Conservation (phyloP, 345 rosid genomes). For the Physaria fendleri region DNA sequence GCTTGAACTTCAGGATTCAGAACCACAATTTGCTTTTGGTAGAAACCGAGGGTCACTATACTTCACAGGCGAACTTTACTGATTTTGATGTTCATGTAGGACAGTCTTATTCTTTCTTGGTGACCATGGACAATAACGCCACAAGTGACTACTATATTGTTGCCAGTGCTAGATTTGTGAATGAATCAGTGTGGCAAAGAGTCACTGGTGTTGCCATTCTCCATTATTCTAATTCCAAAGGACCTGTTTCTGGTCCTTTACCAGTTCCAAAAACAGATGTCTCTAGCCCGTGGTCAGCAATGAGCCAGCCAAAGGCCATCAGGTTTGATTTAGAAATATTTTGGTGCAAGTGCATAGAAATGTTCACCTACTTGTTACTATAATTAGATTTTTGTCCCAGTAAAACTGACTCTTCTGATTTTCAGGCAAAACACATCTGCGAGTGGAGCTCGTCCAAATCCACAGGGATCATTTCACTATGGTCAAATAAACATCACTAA, state of each 20-base stretch:
- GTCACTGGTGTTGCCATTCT: conserved; percentile 91
- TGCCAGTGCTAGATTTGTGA: conserved; percentile 92
- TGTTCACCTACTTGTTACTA: background rate
- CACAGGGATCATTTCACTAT: conserved; percentile 93
- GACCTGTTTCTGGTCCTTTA: conserved; percentile 72
- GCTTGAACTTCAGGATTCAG: conserved; percentile 92
- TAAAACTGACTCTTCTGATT: background rate
- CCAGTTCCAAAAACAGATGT: conserved; percentile 68
- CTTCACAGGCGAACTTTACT: conserved; percentile 59
- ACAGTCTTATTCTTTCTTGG: conserved; percentile 84
- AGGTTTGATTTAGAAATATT: conserved; percentile 35
- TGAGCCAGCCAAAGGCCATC: conserved; percentile 82
- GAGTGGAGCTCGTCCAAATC: conserved; percentile 97
- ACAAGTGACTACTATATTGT: conserved; percentile 77
- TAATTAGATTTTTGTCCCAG: background rate
- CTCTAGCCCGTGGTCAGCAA: conserved; percentile 65
- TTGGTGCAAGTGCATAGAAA: background rate
- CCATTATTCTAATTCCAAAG: conserved; percentile 86
- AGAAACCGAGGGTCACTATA: conserved; percentile 82
- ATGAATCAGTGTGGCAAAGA: conserved; percentile 79
- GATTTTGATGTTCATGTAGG: conserved; percentile 88
- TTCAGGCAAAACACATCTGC: conserved; percentile 77
- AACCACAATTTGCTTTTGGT: conserved; percentile 76
- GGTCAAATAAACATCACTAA: conserved; percentile 78
- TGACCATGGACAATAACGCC: conserved; percentile 90